A percentile compares a stretch with the other conserved stretches of the same genome.
phyloP scores from a whole-genome alignment of 805 yeast genomes.

The Starmerella geochares region DNA sequence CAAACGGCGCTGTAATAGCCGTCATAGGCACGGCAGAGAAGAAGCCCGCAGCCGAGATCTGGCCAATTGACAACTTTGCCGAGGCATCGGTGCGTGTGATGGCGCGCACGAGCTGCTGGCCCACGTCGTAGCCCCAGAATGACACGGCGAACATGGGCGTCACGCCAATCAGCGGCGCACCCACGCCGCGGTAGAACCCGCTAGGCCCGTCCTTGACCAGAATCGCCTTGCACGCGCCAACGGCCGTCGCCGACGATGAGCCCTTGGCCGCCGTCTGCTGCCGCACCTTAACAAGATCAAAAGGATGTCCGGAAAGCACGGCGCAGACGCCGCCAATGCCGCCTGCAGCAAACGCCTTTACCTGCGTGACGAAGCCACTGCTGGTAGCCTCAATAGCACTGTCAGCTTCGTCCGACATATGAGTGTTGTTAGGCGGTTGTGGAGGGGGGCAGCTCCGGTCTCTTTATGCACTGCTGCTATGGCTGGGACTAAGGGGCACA shows the following conservation, averaged over 20 bases:
- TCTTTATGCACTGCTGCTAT: not conserved
- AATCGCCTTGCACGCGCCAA: slow-evolving; percentile 48
- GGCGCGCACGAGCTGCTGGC: slow-evolving; percentile 59
- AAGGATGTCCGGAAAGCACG: slow-evolving; percentile 91
- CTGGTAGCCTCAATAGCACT: slow-evolving; percentile 19
- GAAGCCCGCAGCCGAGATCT: slow-evolving; percentile 87
- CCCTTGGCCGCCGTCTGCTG: slow-evolving; percentile 58
- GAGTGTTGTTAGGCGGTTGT: not conserved
- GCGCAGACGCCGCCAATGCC: slow-evolving; percentile 97
- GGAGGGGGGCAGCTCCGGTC: not conserved
- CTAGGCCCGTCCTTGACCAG: slow-evolving; percentile 59
- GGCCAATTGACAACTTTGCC: slow-evolving; percentile 46
- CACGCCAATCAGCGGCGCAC: slow-evolving; percentile 90
- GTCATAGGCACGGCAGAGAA: slow-evolving; percentile 92
- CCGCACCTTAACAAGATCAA: slow-evolving; percentile 84
- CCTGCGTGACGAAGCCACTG: slow-evolving; percentile 49
- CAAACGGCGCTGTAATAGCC: slow-evolving; percentile 94
- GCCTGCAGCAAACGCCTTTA: slow-evolving; percentile 81
- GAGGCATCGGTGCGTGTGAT: slow-evolving; percentile 33
- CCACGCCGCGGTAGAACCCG: slow-evolving; percentile 87
- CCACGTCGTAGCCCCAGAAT: slow-evolving; percentile 96
- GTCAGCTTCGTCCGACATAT: slow-evolving; percentile 24
- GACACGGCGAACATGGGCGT: slow-evolving; percentile 98
- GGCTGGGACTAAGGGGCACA: slow-evolving; percentile 1
- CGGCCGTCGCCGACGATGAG: slow-evolving; percentile 40